These are phyloP conservation scores for Adansonia digitata DNA, from an alignment of 345 rosid genomes.

Conservation along the genomic window DNA sequence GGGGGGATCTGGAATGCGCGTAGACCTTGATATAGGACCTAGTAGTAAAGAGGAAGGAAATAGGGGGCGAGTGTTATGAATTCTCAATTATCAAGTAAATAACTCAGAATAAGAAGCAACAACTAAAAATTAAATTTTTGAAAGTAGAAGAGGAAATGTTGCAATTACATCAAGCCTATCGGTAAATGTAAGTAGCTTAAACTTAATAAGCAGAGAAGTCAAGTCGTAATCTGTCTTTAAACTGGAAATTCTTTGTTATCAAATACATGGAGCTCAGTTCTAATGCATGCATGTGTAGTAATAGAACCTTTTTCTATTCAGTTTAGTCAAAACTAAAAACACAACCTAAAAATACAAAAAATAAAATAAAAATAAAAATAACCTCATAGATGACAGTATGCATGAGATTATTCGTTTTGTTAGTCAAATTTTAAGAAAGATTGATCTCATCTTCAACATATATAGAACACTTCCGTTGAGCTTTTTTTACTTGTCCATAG, in stretches of 20 bases:
- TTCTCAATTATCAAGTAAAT: constrained; percentile 18
- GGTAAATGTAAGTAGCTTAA: not conserved
- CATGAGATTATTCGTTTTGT: not conserved
- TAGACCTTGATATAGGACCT: not conserved
- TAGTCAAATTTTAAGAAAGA: not conserved
- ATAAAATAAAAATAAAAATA: too few relatives aligned
- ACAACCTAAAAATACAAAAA: not conserved
- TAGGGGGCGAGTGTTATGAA: constrained; percentile 21
- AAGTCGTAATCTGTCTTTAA: constrained; percentile 7
- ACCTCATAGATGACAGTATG: not conserved
- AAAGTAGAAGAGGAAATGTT: not conserved
- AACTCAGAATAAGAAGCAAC: not conserved
- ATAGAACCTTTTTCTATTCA: not conserved
- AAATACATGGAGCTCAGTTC: constrained; percentile 19
- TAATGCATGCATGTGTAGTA: constrained; percentile 21
- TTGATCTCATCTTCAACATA: not conserved
- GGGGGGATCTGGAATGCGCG: not conserved
- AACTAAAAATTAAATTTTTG: not conserved
- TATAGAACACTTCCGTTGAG: not conserved
- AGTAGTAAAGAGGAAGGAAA: constrained; percentile 12
- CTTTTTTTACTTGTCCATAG: not conserved
- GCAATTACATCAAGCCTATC: not conserved
- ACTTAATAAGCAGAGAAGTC: not conserved
- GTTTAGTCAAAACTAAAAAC: not conserved
- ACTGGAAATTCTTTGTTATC: constrained; percentile 7